Evolutionary conservation across 2,329 filamentous ascomycete genomes (phyloP).

Genomic region (Penicillium sclerotiorum): DNA sequence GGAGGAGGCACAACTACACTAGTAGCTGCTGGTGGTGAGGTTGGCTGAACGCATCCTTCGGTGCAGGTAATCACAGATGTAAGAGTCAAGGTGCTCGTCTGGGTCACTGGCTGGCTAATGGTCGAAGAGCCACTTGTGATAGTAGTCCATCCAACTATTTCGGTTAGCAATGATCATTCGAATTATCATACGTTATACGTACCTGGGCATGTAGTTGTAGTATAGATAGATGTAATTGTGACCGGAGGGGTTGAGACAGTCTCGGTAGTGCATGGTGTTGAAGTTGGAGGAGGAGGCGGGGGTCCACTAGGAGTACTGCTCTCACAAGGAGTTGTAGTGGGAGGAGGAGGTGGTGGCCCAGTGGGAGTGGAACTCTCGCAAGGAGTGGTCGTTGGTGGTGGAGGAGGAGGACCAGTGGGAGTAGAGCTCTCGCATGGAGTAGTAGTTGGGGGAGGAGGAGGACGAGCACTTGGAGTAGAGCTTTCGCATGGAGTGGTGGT

Average conservation of each 20-base stretch:
- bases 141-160: constrained; percentile 24
- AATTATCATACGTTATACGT: constrained; percentile 8
- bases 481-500: constrained; percentile 15
- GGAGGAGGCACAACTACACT: background rate
- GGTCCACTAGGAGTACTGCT: constrained; percentile 5
- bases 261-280: constrained; percentile 11
- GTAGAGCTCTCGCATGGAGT: constrained; percentile 11
- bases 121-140: constrained; percentile 24
- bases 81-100: constrained; percentile 25
- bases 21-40: background rate
- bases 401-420: constrained; percentile 1
- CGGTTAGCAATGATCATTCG: constrained; percentile 8
- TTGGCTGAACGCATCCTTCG: constrained; percentile 17
- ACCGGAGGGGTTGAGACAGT: constrained; percentile 12
- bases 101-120: constrained; percentile 26
- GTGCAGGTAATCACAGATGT: constrained; percentile 27
- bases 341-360: constrained; percentile 1
- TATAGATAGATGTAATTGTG: constrained; percentile 25
- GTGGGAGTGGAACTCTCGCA: too few species aligned
- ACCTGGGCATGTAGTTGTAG: constrained; percentile 35
- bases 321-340: constrained; percentile 7
- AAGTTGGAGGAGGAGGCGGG: background rate
- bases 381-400: constrained; percentile 6
- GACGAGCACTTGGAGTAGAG: too few species aligned
- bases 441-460: background rate